Evolutionary conservation across 352 stramenopile species (phyloP).

Genomic region (Phytophthora hybrid): DNA sequence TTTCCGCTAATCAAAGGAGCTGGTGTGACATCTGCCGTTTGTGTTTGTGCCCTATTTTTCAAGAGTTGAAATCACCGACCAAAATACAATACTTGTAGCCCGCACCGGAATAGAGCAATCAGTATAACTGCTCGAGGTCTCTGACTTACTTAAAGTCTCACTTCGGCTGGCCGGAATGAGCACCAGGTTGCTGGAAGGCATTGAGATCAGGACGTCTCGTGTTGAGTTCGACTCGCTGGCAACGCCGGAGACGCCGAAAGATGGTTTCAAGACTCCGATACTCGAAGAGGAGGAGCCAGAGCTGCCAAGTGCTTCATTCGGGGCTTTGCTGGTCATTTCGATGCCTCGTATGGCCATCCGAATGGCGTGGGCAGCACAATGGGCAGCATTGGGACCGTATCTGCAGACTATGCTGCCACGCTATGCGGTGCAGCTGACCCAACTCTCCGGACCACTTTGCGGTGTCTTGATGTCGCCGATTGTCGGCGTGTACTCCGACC

Average conservation of each 20-base stretch:
- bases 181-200: conserved; percentile 13
- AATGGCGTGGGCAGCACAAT: conserved; percentile 72
- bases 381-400: conserved; percentile 64
- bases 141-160: neutral
- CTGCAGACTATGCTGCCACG: conserved; percentile 55
- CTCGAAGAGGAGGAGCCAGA: conserved; percentile 17
- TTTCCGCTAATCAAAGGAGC: neutral
- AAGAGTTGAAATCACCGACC: too few relatives aligned
- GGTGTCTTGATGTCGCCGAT: conserved; percentile 61
- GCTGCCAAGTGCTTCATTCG: conserved; percentile 32
- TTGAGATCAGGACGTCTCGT: conserved; percentile 22
- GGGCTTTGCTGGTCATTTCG: conserved; percentile 54
- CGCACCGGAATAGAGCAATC: too few relatives aligned
- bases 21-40: neutral
- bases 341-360: conserved; percentile 64
- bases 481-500: conserved; percentile 56
- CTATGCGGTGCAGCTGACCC: conserved; percentile 61
- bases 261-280: conserved; percentile 39
- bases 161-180: conserved; percentile 15
- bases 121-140: too few relatives aligned
- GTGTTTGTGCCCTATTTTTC: too few relatives aligned
- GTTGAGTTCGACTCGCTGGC: conserved; percentile 35
- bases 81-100: too few relatives aligned
- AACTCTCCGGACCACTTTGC: conserved; percentile 57
- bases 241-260: conserved; percentile 33